A percentile compares a stretch with the other conserved stretches of the same genome.
Conservation (phyloP, 208 protist species). For the Naegleria fowleri region DNA sequence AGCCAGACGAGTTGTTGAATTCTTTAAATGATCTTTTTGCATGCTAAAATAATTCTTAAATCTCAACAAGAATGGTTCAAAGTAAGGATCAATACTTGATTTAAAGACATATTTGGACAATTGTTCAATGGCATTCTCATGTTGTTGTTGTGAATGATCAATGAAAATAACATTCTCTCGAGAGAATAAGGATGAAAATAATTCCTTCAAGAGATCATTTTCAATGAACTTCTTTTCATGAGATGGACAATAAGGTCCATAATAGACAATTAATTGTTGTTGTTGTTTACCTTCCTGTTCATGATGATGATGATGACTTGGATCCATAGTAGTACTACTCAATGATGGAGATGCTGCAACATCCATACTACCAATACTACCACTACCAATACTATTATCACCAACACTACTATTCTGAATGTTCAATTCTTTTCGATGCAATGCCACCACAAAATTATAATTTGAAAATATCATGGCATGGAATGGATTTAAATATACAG, state of each 20-base stretch:
- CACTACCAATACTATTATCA: no score
- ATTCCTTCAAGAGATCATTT: background rate
- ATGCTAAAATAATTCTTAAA: background rate
- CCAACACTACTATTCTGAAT: no score
- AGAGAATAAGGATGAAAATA: background rate
- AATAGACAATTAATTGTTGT: background rate
- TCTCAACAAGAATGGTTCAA: background rate
- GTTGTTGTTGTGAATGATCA: no score
- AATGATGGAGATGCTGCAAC: no score
- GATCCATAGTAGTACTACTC: no score
- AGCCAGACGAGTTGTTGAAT: no score
- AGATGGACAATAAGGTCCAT: background rate
- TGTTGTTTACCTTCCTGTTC: no score
- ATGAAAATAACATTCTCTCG: background rate
- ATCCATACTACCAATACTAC: no score
- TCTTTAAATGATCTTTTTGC: no score
- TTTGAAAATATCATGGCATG: background rate
- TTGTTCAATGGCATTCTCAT: background rate
- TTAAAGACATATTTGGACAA: background rate
- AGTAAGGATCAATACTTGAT: background rate
- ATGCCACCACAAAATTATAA: background rate
- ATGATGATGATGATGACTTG: no score
- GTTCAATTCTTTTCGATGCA: background rate
- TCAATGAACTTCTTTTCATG: background rate
- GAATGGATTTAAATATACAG: background rate